Percentiles rank a stretch among this genome's conserved stretches.
Conservation (phyloP, 352 stramenopile species). For the Aphanomyces cochlioides region DNA sequence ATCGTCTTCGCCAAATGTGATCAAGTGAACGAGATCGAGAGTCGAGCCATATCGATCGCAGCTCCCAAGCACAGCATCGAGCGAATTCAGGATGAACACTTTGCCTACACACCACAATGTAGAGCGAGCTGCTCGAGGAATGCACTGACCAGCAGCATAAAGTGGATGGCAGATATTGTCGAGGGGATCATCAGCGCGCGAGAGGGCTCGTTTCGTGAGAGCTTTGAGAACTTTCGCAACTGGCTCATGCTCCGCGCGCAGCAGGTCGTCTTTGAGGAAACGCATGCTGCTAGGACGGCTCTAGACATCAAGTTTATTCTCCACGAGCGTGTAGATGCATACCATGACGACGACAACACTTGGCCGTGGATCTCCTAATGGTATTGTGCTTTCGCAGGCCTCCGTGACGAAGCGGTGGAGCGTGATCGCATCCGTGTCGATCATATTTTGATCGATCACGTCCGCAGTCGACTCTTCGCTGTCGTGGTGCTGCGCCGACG, state of each 20-base stretch:
- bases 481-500: conserved; percentile 19
- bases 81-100: conserved; percentile 26
- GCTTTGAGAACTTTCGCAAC: background rate
- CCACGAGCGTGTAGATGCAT: background rate
- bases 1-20: conserved; percentile 12
- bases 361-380: background rate
- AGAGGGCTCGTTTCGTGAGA: conserved; percentile 19
- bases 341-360: conserved; percentile 21
- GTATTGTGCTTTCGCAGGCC: conserved; percentile 47
- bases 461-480: conserved; percentile 37
- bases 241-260: background rate
- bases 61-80: conserved; percentile 24
- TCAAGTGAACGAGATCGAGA: conserved; percentile 24
- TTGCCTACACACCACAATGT: conserved; percentile 9
- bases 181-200: conserved; percentile 22
- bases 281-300: conserved; percentile 32
- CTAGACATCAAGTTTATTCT: background rate
- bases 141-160: conserved; percentile 19
- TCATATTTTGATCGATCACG: conserved; percentile 67
- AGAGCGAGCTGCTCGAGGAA: background rate
- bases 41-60: conserved; percentile 25
- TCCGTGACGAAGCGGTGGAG: conserved; percentile 71
- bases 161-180: conserved; percentile 29
- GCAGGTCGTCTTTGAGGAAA: conserved; percentile 35
- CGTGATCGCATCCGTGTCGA: conserved; percentile 71